phyloP scores from a whole-genome alignment of 208 protist species.

The Trichomonas tenax region DNA sequence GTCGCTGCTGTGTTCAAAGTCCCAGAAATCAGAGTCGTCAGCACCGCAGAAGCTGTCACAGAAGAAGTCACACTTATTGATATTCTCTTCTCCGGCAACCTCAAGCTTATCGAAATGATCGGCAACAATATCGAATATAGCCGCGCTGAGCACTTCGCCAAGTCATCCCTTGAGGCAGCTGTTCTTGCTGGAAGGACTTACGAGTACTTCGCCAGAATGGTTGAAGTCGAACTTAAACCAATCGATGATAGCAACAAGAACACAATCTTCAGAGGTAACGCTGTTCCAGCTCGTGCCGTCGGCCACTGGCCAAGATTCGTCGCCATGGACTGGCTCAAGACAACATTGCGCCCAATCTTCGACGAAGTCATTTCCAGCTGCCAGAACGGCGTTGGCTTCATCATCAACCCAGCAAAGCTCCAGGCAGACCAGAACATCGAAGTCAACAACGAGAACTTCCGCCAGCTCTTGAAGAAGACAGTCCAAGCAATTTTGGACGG shows the following conservation, averaged over 20 bases:
- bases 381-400: background rate
- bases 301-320: background rate
- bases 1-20: background rate
- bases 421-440: background rate
- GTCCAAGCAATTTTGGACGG: background rate
- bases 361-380: background rate
- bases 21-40: background rate
- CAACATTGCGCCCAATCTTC: background rate
- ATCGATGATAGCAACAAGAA: background rate
- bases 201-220: background rate
- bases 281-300: background rate
- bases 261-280: slow-evolving; percentile 6
- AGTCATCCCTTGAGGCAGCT: background rate
- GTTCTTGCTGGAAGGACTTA: background rate
- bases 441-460: background rate
- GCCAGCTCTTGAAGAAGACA: background rate
- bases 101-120: background rate
- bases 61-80: background rate
- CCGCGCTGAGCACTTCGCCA: background rate
- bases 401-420: background rate
- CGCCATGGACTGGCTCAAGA: background rate
- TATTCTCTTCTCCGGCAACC: background rate
- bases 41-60: background rate
- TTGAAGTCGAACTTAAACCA: background rate
- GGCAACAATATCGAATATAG: background rate